Conservation (phyloP, 768 basidiomycete species). For the Mycena crocata region DNA sequence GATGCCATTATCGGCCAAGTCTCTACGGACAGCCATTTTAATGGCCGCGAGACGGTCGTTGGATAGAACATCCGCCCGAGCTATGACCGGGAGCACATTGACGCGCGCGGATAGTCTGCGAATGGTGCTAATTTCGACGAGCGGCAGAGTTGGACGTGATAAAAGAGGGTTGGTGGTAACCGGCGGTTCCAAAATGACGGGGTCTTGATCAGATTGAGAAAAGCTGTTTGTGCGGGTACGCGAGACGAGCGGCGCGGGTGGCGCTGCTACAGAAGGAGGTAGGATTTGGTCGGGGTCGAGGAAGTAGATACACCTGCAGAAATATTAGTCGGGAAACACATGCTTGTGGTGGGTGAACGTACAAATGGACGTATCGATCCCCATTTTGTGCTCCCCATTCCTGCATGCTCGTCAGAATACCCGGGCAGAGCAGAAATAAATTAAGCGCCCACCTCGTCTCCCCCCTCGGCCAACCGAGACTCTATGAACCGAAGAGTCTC, state of each 20-base stretch:
- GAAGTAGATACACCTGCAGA: constrained; percentile 84
- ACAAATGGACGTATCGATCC: constrained; percentile 88
- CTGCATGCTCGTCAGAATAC: constrained; percentile 52
- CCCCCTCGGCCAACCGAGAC: constrained; percentile 74
- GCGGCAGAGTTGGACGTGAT: constrained; percentile 74
- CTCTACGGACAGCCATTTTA: constrained; percentile 82
- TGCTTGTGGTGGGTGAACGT: constrained; percentile 43
- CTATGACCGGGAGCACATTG: constrained; percentile 89
- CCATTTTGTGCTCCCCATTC: constrained; percentile 77
- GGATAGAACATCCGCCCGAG: constrained; percentile 83
- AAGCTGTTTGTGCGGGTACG: constrained; percentile 78
- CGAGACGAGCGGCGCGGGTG: constrained; percentile 74
- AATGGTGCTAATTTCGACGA: constrained; percentile 80
- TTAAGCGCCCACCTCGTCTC: constrained; percentile 77
- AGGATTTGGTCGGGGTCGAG: constrained; percentile 86
- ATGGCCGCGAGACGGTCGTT: constrained; percentile 85
- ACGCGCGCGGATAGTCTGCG: constrained; percentile 83
- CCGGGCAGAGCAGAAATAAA: constrained; percentile 32
- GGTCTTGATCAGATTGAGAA: constrained; percentile 77
- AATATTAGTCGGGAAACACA: constrained; percentile 31
- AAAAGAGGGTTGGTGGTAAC: constrained; percentile 78
- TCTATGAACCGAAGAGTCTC: constrained; percentile 83
- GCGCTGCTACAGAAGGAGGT: constrained; percentile 74
- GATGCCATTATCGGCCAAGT: constrained; percentile 86
- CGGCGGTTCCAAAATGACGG: constrained; percentile 84